phyloP scores from a whole-genome alignment of 2,329 filamentous ascomycete species.

The Colletotrichum liaoningense region DNA sequence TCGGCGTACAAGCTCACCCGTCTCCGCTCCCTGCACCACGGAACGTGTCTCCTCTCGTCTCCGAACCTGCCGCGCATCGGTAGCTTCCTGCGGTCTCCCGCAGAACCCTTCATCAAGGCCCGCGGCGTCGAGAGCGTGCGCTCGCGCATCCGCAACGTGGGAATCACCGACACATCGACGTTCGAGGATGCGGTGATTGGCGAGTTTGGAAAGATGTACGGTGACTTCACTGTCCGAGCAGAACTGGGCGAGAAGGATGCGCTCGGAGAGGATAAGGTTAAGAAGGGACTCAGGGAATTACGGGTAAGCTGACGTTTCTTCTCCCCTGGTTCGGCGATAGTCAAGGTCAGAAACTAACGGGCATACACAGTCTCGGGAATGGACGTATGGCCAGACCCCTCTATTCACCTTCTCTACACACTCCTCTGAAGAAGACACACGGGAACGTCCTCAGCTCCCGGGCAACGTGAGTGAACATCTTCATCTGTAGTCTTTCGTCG shows the following conservation, averaged over 20 bases:
- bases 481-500: not conserved
- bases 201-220: slow-evolving; percentile 78
- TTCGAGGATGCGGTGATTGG: slow-evolving; percentile 68
- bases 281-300: slow-evolving; percentile 72
- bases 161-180: slow-evolving; percentile 52
- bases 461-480: slow-evolving; percentile 50
- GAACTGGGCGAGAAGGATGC: slow-evolving; percentile 62
- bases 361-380: slow-evolving; percentile 67
- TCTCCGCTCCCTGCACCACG: slow-evolving; percentile 87
- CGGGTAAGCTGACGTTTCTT: slow-evolving; percentile 56
- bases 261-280: slow-evolving; percentile 62
- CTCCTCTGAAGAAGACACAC: slow-evolving; percentile 68
- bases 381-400: slow-evolving; percentile 89
- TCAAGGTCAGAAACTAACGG: not conserved
- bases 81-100: slow-evolving; percentile 80
- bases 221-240: slow-evolving; percentile 47
- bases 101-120: slow-evolving; percentile 79
- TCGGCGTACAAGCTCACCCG: slow-evolving; percentile 95
- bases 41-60: slow-evolving; percentile 85
- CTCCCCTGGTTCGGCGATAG: slow-evolving; percentile 38
- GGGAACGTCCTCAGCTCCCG: slow-evolving; percentile 64
- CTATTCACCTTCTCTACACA: slow-evolving; percentile 79
- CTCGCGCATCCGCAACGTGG: slow-evolving; percentile 84
- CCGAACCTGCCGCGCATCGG: slow-evolving; percentile 79
- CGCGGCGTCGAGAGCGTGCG: slow-evolving; percentile 93